Evolutionary conservation across 208 protist species (phyloP).

Genomic region (Trypanosoma scelopori): DNA sequence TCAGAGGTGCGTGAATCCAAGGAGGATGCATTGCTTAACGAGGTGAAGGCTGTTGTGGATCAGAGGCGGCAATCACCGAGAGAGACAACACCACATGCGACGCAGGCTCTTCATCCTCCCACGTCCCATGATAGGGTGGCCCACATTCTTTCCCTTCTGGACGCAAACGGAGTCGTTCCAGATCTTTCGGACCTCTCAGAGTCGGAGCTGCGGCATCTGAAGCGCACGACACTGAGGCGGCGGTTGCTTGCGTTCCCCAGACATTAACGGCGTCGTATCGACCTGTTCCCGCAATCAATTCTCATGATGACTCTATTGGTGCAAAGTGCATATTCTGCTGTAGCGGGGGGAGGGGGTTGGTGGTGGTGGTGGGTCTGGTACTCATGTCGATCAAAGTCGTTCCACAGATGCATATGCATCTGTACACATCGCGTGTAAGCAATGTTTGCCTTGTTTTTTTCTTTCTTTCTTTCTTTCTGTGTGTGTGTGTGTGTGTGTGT

Average conservation of each 20-base stretch:
- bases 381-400: not conserved
- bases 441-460: slow-evolving; percentile 6
- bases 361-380: not conserved
- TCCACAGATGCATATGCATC: slow-evolving; percentile 4
- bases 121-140: not conserved
- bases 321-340: not conserved
- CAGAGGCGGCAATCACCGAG: not conserved
- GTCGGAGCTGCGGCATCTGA: slow-evolving; percentile 7
- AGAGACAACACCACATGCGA: not conserved
- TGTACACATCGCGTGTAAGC: slow-evolving; percentile 8
- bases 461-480: slow-evolving; percentile 18
- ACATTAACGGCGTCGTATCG: not conserved
- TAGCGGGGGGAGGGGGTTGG: not conserved
- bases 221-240: too few relatives aligned
- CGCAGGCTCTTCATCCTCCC: not conserved
- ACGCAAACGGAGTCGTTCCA: slow-evolving; percentile 10
- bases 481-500: too few relatives aligned
- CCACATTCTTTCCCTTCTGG: slow-evolving; percentile 18
- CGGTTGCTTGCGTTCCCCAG: not conserved
- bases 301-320: not conserved
- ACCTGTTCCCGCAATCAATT: not conserved
- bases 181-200: slow-evolving; percentile 18
- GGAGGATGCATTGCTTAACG: not conserved
- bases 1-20: not conserved
- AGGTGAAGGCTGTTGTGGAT: not conserved